Conservation (phyloP, 129 eudicot species). For the Pseudognaphalium luteoalbum region DNA sequence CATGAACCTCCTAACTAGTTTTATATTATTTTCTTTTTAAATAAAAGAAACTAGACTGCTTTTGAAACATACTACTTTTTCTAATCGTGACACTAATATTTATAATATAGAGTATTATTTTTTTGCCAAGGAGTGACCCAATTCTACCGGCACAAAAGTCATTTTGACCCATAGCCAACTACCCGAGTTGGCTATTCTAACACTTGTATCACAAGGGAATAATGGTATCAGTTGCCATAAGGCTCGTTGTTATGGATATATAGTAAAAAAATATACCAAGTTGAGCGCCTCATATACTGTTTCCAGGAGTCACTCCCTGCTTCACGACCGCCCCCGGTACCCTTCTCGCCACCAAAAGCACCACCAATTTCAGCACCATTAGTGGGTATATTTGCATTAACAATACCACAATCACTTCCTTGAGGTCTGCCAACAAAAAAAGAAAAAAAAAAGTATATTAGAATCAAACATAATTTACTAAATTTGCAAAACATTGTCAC, state of each 20-base stretch:
- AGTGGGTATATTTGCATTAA: slow-evolving; percentile 92
- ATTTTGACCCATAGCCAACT: background rate
- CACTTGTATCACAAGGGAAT: background rate
- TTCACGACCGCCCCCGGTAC: slow-evolving; percentile 97
- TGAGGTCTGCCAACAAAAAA: slow-evolving; percentile 57
- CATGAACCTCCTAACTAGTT: background rate
- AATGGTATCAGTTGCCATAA: background rate
- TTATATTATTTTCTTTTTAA: too few species aligned
- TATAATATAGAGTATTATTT: too few species aligned
- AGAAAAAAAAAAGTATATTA: background rate
- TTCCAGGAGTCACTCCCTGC: slow-evolving; percentile 99
- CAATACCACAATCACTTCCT: slow-evolving; percentile 98
- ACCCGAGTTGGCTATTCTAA: background rate
- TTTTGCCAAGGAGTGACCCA: background rate
- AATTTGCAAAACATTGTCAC: slow-evolving; percentile 14
- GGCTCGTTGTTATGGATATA: background rate
- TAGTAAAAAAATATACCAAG: slow-evolving; percentile 56
- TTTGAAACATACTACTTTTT: background rate
- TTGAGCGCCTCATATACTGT: slow-evolving; percentile 98
- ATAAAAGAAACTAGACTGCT: background rate
- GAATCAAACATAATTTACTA: slow-evolving; percentile 1
- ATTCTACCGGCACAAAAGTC: background rate
- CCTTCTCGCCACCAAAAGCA: slow-evolving; percentile 99
- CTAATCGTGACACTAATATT: too few species aligned
- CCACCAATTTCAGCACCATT: slow-evolving; percentile 99